Evolutionary conservation across 1,284 basidiomycete species (phyloP).

Genomic region (Moniliophthora roreri): DNA sequence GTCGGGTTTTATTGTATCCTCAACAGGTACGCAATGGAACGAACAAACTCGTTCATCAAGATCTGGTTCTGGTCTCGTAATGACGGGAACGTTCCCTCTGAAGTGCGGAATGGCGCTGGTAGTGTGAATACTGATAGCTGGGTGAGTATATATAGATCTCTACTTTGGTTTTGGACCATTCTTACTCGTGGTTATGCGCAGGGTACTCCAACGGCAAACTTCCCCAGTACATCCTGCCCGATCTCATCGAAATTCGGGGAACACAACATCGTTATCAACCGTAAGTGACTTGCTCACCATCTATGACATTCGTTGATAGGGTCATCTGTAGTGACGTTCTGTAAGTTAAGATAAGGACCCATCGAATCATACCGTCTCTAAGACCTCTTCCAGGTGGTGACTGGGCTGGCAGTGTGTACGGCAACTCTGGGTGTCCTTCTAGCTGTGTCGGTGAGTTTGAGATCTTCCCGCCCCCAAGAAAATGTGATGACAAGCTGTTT

Average conservation of each 20-base stretch:
- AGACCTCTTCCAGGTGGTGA: slow-evolving; percentile 43
- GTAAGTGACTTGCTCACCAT: too few relatives aligned
- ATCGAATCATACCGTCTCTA: too few relatives aligned
- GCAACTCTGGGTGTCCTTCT: slow-evolving; percentile 45
- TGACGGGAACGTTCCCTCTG: slow-evolving; percentile 40
- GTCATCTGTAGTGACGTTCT: slow-evolving; percentile 1
- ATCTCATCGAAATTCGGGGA: slow-evolving; percentile 50
- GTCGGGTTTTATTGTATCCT: not conserved
- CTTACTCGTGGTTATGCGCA: slow-evolving; percentile 19
- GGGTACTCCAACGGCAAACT: slow-evolving; percentile 57
- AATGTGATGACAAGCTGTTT: not conserved
- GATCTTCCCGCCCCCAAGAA: not conserved
- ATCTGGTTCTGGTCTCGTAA: slow-evolving; percentile 61
- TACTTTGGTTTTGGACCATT: not conserved
- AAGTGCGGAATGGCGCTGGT: slow-evolving; percentile 39
- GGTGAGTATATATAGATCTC: slow-evolving; percentile 29
- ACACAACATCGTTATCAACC: slow-evolving; percentile 34
- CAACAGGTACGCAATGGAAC: slow-evolving; percentile 51
- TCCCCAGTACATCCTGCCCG: slow-evolving; percentile 50
- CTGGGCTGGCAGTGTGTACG: slow-evolving; percentile 55
- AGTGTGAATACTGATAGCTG: slow-evolving; percentile 47
- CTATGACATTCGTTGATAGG: too few relatives aligned
- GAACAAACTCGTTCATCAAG: slow-evolving; percentile 47
- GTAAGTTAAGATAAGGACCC: too few relatives aligned
- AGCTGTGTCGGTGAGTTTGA: slow-evolving; percentile 45